phyloP scores from a whole-genome alignment of 2,329 filamentous ascomycete genomes.

The Aspergillus fumigatiaffinis region DNA sequence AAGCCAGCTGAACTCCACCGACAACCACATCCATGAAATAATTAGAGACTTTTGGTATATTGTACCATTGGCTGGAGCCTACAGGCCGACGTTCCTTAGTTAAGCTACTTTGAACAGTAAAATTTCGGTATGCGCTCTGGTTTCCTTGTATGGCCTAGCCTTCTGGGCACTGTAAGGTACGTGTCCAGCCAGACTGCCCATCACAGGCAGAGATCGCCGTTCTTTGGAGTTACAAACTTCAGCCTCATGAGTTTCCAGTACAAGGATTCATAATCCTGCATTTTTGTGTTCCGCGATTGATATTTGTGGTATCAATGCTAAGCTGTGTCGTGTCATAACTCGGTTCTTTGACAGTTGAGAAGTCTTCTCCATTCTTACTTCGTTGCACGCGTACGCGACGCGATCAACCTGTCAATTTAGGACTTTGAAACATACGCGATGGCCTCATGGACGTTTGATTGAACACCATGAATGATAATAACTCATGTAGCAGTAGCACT shows the following conservation, averaged over 20 bases:
- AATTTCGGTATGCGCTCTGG: not conserved
- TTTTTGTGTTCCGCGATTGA: not conserved
- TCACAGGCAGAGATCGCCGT: not conserved
- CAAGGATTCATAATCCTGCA: not conserved
- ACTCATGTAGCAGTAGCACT: not conserved
- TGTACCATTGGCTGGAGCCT: slow-evolving; percentile 8
- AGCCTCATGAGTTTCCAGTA: not conserved
- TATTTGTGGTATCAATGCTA: not conserved
- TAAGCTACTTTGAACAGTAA: not conserved
- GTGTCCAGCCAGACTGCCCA: not conserved
- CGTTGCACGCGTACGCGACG: slow-evolving; percentile 13
- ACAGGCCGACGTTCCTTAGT: not conserved
- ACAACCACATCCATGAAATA: slow-evolving; percentile 12
- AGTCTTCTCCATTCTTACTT: not conserved
- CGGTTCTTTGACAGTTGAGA: not conserved
- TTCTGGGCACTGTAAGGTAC: not conserved
- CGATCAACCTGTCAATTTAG: slow-evolving; percentile 10
- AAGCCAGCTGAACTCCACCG: slow-evolving; percentile 5
- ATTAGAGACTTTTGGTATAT: not conserved
- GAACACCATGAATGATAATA: not conserved
- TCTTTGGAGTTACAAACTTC: not conserved
- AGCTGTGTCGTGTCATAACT: not conserved
- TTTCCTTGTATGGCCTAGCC: not conserved
- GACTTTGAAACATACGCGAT: not conserved
- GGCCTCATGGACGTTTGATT: not conserved